Evolutionary conservation across 2,329 filamentous ascomycete species (phyloP).

Genomic region (Claviceps pusilla): DNA sequence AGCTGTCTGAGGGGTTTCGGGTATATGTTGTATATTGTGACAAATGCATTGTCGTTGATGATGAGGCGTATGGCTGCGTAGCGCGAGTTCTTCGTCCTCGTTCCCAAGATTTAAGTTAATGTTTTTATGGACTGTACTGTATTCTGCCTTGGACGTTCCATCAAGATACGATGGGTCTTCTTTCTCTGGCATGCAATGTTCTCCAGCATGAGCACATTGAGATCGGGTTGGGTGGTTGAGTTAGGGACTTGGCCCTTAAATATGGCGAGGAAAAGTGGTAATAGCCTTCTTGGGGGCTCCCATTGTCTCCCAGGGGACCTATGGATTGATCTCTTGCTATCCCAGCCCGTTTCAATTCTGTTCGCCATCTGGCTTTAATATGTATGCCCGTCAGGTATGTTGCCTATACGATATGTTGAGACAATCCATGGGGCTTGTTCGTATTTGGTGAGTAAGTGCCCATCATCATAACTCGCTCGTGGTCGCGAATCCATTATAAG

Average conservation of each 20-base stretch:
- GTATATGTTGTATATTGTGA: background rate
- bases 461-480: no score
- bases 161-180: background rate
- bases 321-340: background rate
- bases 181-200: background rate
- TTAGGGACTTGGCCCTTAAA: background rate
- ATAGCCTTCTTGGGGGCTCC: background rate
- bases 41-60: background rate
- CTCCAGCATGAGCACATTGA: background rate
- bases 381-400: background rate
- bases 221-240: background rate
- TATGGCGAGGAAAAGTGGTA: background rate
- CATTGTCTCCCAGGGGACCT: background rate
- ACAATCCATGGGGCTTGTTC: background rate
- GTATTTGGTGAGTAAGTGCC: no score
- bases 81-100: background rate
- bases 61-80: background rate
- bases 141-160: background rate
- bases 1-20: background rate
- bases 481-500: no score
- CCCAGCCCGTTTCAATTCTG: background rate
- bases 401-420: background rate
- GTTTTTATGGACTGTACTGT: background rate
- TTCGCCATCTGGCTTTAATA: background rate
- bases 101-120: background rate